Percentiles rank a stretch among this genome's conserved stretches.
These are phyloP conservation scores for Papiliotrema nemorosa DNA, from an alignment of 1,284 basidiomycete species.

Conservation along the genomic window DNA sequence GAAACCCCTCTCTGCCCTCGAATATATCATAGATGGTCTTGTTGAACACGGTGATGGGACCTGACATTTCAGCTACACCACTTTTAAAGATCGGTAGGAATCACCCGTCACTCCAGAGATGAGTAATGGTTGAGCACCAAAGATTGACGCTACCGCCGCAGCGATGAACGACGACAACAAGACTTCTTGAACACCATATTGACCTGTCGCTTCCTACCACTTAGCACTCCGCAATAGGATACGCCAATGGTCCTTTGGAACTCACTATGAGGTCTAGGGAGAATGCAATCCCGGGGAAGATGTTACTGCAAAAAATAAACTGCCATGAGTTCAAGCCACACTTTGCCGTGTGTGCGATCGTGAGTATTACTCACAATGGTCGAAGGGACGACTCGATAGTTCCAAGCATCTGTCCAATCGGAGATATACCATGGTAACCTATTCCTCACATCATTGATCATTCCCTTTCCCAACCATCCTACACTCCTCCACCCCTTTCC, in stretches of 20 bases:
- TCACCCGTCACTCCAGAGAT: constrained; percentile 89
- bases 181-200: constrained; percentile 89
- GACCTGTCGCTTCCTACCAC: constrained; percentile 64
- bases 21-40: constrained; percentile 84
- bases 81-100: constrained; percentile 13
- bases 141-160: constrained; percentile 82
- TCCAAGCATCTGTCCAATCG: constrained; percentile 87
- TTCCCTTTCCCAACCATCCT: constrained; percentile 54
- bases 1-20: constrained; percentile 49
- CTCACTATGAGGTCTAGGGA: constrained; percentile 79
- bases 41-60: constrained; percentile 86
- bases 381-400: constrained; percentile 60
- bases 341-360: background rate
- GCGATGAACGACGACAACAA: constrained; percentile 69
- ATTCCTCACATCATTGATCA: constrained; percentile 69
- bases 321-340: constrained; percentile 1
- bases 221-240: background rate
- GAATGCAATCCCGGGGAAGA: constrained; percentile 88
- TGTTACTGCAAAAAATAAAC: constrained; percentile 48
- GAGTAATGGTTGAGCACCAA: constrained; percentile 86
- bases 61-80: constrained; percentile 40
- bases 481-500: background rate
- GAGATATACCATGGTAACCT: constrained; percentile 75
- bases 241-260: background rate
- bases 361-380: constrained; percentile 51